Evolutionary conservation across 495 filamentous ascomycete genomes (phyloP).

Genomic region (Cercophora samala): DNA sequence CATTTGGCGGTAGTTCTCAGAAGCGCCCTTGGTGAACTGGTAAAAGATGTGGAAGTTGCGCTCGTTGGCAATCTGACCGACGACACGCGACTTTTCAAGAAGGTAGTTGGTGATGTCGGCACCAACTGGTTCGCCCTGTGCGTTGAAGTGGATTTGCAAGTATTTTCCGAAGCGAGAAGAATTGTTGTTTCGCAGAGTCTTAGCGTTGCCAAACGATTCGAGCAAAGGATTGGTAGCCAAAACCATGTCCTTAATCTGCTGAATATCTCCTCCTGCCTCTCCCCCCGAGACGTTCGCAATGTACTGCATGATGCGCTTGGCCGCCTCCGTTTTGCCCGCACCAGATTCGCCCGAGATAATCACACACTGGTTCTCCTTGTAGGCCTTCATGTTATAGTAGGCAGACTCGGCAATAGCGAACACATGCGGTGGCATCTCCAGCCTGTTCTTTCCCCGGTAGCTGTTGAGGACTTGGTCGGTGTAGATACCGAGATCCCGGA

Average conservation of each 20-base stretch:
- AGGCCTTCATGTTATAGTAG: constrained; percentile 99
- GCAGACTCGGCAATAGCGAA: constrained; percentile 95
- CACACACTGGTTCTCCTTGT: constrained; percentile 98
- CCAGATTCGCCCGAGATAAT: constrained; percentile 99
- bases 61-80: constrained; percentile 93
- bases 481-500: constrained; percentile 97
- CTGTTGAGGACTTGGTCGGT: constrained; percentile 86
- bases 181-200: constrained; percentile 98
- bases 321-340: constrained; percentile 98
- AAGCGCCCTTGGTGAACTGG: constrained; percentile 94
- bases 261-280: constrained; percentile 83
- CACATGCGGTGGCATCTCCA: constrained; percentile 94
- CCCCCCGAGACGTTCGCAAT: constrained; percentile 95
- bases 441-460: constrained; percentile 92
- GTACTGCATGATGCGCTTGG: constrained; percentile 99
- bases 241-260: constrained; percentile 98
- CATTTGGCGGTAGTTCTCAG: constrained; percentile 74
- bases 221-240: constrained; percentile 95
- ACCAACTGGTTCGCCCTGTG: constrained; percentile 86
- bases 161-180: constrained; percentile 98
- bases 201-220: constrained; percentile 97
- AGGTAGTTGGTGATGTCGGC: constrained; percentile 98
- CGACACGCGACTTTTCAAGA: constrained; percentile 91
- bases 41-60: constrained; percentile 99
- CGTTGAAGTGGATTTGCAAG: constrained; percentile 94